Evolutionary conservation across 495 filamentous ascomycete genomes (phyloP).

Genomic region (Aspergillus asperescens): DNA sequence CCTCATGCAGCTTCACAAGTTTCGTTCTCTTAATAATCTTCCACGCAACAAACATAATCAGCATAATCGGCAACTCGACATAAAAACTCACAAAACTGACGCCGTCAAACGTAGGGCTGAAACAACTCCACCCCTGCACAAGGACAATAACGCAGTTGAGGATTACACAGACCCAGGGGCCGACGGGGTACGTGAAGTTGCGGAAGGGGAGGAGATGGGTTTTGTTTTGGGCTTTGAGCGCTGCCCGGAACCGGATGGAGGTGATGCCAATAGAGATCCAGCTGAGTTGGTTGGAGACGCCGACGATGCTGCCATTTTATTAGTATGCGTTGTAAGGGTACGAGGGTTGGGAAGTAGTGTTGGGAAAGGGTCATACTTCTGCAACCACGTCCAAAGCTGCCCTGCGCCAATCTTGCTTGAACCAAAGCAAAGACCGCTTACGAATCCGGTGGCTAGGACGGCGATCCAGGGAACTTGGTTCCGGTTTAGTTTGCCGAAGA

Average conservation of each 20-base stretch:
- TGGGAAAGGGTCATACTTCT: slow-evolving; percentile 35
- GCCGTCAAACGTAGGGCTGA: slow-evolving; percentile 45
- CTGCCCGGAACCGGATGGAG: slow-evolving; percentile 54
- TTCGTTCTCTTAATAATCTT: slow-evolving; percentile 44
- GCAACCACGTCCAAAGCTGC: slow-evolving; percentile 53
- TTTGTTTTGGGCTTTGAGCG: slow-evolving; percentile 47
- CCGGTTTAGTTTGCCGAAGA: slow-evolving; percentile 49
- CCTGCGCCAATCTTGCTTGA: slow-evolving; percentile 58
- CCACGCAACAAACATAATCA: slow-evolving; percentile 48
- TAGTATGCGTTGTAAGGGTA: not conserved
- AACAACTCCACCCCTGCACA: slow-evolving; percentile 56
- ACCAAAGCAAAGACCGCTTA: slow-evolving; percentile 56
- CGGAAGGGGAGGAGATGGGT: slow-evolving; percentile 56
- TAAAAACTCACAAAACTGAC: slow-evolving; percentile 52
- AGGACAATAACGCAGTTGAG: slow-evolving; percentile 53
- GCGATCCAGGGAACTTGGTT: slow-evolving; percentile 56
- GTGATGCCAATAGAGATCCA: slow-evolving; percentile 57
- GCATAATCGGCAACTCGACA: slow-evolving; percentile 47
- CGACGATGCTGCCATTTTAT: slow-evolving; percentile 41
- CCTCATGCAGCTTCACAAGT: slow-evolving; percentile 33
- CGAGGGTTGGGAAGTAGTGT: not conserved
- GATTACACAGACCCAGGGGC: slow-evolving; percentile 46
- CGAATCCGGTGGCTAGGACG: slow-evolving; percentile 49
- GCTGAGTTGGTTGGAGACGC: slow-evolving; percentile 58
- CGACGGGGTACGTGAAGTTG: slow-evolving; percentile 57